Conservation (phyloP, 2,329 filamentous ascomycete species). For the Cadophora luteo-olivacea region DNA sequence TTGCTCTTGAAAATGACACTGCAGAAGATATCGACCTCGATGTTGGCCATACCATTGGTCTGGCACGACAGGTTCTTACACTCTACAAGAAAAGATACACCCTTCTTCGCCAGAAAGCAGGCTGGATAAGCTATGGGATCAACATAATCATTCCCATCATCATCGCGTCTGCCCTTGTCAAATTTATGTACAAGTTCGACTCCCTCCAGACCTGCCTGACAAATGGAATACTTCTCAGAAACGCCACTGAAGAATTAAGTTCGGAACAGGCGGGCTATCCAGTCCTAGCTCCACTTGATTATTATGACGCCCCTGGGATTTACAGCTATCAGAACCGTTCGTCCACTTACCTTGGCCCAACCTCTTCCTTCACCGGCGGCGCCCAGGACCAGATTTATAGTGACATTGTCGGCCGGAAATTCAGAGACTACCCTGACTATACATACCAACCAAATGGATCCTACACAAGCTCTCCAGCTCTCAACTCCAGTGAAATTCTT, state of each 20-base stretch:
- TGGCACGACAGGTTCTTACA: slow-evolving; percentile 62
- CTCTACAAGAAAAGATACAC: slow-evolving; percentile 66
- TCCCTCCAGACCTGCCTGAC: slow-evolving; percentile 35
- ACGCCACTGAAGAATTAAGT: slow-evolving; percentile 16
- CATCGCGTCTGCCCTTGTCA: slow-evolving; percentile 62
- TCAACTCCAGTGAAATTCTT: slow-evolving; percentile 3
- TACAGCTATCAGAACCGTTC: slow-evolving; percentile 12
- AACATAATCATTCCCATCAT: slow-evolving; percentile 66
- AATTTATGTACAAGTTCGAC: slow-evolving; percentile 31
- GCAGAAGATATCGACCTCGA: slow-evolving; percentile 48
- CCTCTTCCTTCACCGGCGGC: slow-evolving; percentile 32
- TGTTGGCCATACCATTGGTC: slow-evolving; percentile 60
- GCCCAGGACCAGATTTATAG: slow-evolving; percentile 32
- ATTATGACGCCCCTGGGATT: slow-evolving; percentile 4
- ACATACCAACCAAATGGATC: neutral
- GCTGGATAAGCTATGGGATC: slow-evolving; percentile 62
- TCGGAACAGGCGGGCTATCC: slow-evolving; percentile 1
- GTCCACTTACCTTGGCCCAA: slow-evolving; percentile 33
- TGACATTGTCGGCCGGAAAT: neutral
- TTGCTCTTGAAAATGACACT: slow-evolving; percentile 35
- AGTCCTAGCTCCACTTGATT: slow-evolving; percentile 25
- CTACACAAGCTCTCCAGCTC: neutral
- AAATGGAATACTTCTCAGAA: slow-evolving; percentile 29
- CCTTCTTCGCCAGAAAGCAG: slow-evolving; percentile 60
- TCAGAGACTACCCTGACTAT: neutral